Base-by-base conservation (phyloP, 2,329 filamentous ascomycete species). In the Akanthomyces dipterigenus region DNA sequence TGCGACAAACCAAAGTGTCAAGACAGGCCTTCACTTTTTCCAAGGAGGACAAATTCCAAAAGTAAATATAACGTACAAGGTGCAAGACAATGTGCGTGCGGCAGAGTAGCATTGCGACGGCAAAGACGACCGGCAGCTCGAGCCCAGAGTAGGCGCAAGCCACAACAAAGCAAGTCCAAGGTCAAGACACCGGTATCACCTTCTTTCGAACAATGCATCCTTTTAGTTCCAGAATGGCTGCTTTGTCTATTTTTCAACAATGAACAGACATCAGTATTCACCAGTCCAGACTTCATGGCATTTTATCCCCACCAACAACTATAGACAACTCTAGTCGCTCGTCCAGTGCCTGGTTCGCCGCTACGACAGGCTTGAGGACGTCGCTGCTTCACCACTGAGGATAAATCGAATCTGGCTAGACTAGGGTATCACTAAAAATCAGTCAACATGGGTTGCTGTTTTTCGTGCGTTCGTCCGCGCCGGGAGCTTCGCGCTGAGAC, bases 111-210 rank as follows among this genome's bases (percentile, higher is more conserved):
- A 55, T 42, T 40, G 26, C 26, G 12, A 8, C 40, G 9, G n/a
- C 40, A 46, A 46, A 24, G n/a, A 45, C 24, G 26, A 46, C 43
- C n/a, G 24, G 8, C 38, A 24, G 45, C 46, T 42, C 24, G 46
- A 51, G 34, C 31, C 14, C 45, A 36, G 40, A 53, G 49, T 31
- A 60, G 57, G 57, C 38, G 57, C 57, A 54, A 60, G 22, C 49
- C 48, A 60, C 57, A 12, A 53, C 40, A 38, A 40, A 60, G 48
- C 26, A 54, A 53, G 57, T 51, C 57, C 55, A 28, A 46, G 22
- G 26, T 45, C 40, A 31, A 38, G 24, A 20, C 57, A 18, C 20
- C 24, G 38, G 36, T 59, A n/a, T 24, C 42, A 28, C 46, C 43
- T 59, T 43, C 46, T 51, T 42, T 43, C 20, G n/a, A 14, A 36